Evolutionary conservation across 2,329 filamentous ascomycete genomes (phyloP).

Genomic region (Ramularia collo-cygni): DNA sequence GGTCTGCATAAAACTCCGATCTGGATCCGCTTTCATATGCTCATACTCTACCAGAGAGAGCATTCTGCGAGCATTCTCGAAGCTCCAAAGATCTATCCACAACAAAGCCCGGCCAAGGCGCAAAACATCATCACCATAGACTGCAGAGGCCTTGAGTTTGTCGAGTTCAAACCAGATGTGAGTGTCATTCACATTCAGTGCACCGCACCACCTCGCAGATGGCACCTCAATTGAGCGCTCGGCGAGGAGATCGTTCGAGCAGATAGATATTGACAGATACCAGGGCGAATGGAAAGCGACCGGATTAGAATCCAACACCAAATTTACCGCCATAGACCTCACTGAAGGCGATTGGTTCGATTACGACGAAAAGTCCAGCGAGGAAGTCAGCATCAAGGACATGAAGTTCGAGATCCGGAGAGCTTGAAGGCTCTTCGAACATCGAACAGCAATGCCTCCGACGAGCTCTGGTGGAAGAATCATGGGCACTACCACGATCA

Average conservation of each 20-base stretch:
- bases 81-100: conserved; percentile 64
- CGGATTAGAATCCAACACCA: conserved; percentile 70
- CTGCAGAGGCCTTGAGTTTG: conserved; percentile 88
- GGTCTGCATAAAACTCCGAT: conserved; percentile 41
- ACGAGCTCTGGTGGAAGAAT: too few relatives aligned
- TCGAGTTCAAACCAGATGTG: conserved; percentile 84
- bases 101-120: conserved; percentile 62
- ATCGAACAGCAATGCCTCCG: too few relatives aligned
- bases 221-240: too few relatives aligned
- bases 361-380: conserved; percentile 87
- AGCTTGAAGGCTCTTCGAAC: conserved; percentile 41
- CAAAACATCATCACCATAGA: conserved; percentile 85
- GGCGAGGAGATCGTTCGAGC: too few relatives aligned
- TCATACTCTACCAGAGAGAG: conserved; percentile 53
- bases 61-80: conserved; percentile 79
- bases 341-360: conserved; percentile 94
- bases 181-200: too few relatives aligned
- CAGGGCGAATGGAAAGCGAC: conserved; percentile 87
- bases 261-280: background rate
- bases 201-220: too few relatives aligned
- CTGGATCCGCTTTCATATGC: background rate
- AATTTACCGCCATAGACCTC: conserved; percentile 76
- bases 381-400: conserved; percentile 89
- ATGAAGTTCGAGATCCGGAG: conserved; percentile 78
- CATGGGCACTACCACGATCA: too few relatives aligned